Base-by-base conservation (phyloP, 345 rosid genomes). In the Moringa oleifera region DNA sequence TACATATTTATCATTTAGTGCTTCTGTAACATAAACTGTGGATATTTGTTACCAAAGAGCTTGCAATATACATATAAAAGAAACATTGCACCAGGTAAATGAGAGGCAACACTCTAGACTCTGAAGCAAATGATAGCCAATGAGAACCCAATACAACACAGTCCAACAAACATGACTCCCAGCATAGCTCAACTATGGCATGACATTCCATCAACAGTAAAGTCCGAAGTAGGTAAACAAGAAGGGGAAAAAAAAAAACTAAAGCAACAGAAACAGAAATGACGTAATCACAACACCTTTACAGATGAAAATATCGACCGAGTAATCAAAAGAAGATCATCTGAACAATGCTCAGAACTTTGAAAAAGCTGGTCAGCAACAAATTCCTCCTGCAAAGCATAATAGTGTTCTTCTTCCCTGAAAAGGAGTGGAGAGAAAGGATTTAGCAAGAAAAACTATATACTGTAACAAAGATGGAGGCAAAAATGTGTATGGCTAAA, bases 321-420 rank as follows among this genome's bases (percentile, higher is more conserved):
- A 0, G 75, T 66, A n/a, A 81, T 75, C 83, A 83, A 70, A 62
- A 88, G 77, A 75, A 94, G 95, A 79, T 83, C 85, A 59, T 83
- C 90, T 20, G 81, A 73, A 64, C 84, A 78, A 74, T 75, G 77
- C 71, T 83, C 87, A 50, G 88, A 76, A 79, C 80, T 81, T 70
- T 86, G 88, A 81, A 85, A 94, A 47, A 94, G 75, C 71, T 85
- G 92, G 62, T 94, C 99, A 53, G 96, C 87, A 59, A 90, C 81
- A 75, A 86, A 86, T 51, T 85, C 88, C 67, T 90, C 97, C 67
- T 85, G 99, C 73, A 85, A 66, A 69, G 85, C 77, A 82, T 86
- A 90, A 70, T 77, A 85, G 53, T 58, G 65, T 45, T 78, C 73
- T 68, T 81, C 90, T 70, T 94, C 85, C 97, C 99, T 94, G 57